Percentiles rank a stretch among this genome's conserved stretches.
Conservation (phyloP, 2,329 filamentous ascomycete genomes). For the Penicillium brevicompactum region DNA sequence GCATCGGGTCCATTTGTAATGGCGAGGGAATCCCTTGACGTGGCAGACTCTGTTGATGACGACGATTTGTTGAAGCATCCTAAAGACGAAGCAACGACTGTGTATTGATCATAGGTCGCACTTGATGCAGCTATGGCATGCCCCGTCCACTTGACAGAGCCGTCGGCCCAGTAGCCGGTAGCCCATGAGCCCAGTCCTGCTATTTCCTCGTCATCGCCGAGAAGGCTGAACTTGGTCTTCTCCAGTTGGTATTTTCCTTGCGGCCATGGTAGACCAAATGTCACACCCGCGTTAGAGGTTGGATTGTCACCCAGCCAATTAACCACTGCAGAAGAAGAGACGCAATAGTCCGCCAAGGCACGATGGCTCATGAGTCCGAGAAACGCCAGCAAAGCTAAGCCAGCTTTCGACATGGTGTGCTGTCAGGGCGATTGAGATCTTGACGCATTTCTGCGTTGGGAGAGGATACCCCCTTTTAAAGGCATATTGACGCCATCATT, state of each 20-base stretch:
- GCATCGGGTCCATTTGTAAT: slow-evolving; percentile 20
- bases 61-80: not conserved
- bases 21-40: not conserved
- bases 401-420: slow-evolving; percentile 3
- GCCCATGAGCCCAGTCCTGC: slow-evolving; percentile 55
- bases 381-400: not conserved
- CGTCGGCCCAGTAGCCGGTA: slow-evolving; percentile 63
- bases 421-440: not conserved
- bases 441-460: not conserved
- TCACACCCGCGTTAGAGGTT: slow-evolving; percentile 38
- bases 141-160: slow-evolving; percentile 63
- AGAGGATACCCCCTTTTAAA: not conserved
- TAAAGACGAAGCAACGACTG: slow-evolving; percentile 33
- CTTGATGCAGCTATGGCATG: slow-evolving; percentile 56
- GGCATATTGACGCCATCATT: not conserved
- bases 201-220: slow-evolving; percentile 25
- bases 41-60: slow-evolving; percentile 1
- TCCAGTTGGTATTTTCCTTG: slow-evolving; percentile 43
- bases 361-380: not conserved
- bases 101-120: slow-evolving; percentile 47
- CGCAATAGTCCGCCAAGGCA: not conserved
- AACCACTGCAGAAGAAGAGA: slow-evolving; percentile 3
- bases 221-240: slow-evolving; percentile 41
- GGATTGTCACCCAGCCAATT: slow-evolving; percentile 48
- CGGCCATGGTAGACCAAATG: slow-evolving; percentile 50